Base-by-base conservation (phyloP, 305 asterid species). In the Withania somnifera region DNA sequence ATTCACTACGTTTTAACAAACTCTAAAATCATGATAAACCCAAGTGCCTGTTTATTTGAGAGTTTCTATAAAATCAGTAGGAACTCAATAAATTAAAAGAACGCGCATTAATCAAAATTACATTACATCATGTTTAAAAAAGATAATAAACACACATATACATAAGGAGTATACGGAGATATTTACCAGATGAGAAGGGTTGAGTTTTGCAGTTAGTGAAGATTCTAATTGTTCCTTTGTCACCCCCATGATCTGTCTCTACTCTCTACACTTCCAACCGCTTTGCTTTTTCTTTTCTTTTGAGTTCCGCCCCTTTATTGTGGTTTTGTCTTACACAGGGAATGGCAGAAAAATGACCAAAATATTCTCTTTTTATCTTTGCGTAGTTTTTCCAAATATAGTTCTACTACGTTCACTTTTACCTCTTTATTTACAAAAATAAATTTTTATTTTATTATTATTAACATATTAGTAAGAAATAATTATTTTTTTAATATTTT, bases 211-310 rank as follows among this genome's bases (percentile, higher is more conserved):
- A 8, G 86, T 88, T 2, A 93, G 88, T 53, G 93, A 87, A 36
- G 93, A 88, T 83, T 89, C 90, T 81, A 91, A 88, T 69, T 89
- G 93, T 82, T 91, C 93, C 89, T 87, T 92, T 36, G 93, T 90
- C 81, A 86, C 91, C 82, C 89, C 93, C 95, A 90, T 73, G 9
- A 73, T 73, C 60, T 17, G 15, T 32, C 13, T 32, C 50, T 64
- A 61, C 10, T 26, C 10, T 30, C 5, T 24, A 24, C 69, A 26
- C 68, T 28, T 34, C 28, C 4, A 19, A 34, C 26, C 7, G 14
- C 26, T 28, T 30, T 7, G 22, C 22, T 28, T 63, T 30, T 17
- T n/a, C 19, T 20, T 54, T 54, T 8, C 24, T 53, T 19, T 50
- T 4, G 6, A 15, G 6, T 14, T 63, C n/a, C 15, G 71, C 42